Conservation (phyloP, 2,329 filamentous ascomycete genomes). For the Emergomyces africanus region DNA sequence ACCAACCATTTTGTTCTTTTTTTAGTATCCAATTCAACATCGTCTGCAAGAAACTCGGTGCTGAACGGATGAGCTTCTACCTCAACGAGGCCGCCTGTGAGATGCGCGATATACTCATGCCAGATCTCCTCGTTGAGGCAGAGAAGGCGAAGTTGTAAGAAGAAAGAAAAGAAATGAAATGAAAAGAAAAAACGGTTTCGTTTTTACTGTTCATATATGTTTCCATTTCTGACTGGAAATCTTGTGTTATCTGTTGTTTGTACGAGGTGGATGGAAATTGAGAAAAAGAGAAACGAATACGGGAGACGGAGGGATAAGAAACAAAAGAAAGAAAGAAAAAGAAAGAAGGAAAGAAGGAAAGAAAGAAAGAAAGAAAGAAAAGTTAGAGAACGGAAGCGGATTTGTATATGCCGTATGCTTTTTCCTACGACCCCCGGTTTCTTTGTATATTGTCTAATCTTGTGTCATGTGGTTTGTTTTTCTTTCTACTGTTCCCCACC, state of each 20-base stretch:
- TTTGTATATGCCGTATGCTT: too few relatives aligned
- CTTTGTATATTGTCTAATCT: neutral
- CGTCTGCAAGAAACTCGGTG: constrained; percentile 82
- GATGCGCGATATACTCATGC: constrained; percentile 72
- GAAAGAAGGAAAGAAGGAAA: neutral
- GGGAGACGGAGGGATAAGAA: neutral
- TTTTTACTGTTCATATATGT: too few relatives aligned
- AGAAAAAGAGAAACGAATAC: too few relatives aligned
- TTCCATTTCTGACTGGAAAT: too few relatives aligned
- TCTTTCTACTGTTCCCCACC: neutral
- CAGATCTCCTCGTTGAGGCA: constrained; percentile 52
- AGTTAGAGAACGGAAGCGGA: too few relatives aligned
- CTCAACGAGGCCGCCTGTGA: constrained; percentile 87
- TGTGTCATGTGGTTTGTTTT: neutral
- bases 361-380: too few relatives aligned
- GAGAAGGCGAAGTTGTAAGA: constrained; percentile 77
- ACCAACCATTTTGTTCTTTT: neutral
- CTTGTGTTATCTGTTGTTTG: too few relatives aligned
- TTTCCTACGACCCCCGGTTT: too few relatives aligned
- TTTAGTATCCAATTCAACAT: constrained; percentile 91
- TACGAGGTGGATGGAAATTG: too few relatives aligned
- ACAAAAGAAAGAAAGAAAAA: too few relatives aligned
- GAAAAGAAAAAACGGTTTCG: too few relatives aligned
- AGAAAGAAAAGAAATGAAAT: neutral
- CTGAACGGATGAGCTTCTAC: constrained; percentile 89